phyloP scores from a whole-genome alignment of 306 rosid genomes.

The Macrotyloma uniflorum region DNA sequence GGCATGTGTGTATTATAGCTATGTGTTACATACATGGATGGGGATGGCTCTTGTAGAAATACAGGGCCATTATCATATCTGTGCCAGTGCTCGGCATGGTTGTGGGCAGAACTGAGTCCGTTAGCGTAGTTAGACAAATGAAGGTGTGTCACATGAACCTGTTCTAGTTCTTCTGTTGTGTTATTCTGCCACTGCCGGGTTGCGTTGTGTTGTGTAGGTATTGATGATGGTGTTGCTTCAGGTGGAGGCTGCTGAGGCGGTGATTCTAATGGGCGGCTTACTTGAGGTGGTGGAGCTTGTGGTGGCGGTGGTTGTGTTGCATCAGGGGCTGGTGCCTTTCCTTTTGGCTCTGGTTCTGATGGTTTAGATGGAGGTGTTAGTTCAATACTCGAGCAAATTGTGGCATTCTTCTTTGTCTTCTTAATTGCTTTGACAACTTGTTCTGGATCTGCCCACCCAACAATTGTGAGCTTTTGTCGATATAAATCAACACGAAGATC shows the following conservation, averaged over 20 bases:
- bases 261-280: constrained; percentile 25
- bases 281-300: constrained; percentile 39
- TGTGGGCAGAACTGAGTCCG: constrained; percentile 44
- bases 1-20: constrained; percentile 70
- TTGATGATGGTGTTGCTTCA: constrained; percentile 36
- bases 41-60: constrained; percentile 33
- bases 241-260: constrained; percentile 38
- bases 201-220: constrained; percentile 37
- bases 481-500: constrained; percentile 68
- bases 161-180: constrained; percentile 42
- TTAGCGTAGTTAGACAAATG: constrained; percentile 50
- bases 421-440: constrained; percentile 77
- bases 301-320: constrained; percentile 29
- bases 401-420: constrained; percentile 81
- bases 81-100: constrained; percentile 43
- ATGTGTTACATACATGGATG: constrained; percentile 56
- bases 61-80: constrained; percentile 47
- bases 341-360: constrained; percentile 36
- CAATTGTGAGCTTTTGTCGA: constrained; percentile 67
- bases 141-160: constrained; percentile 53
- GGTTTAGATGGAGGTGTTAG: constrained; percentile 40
- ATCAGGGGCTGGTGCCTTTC: constrained; percentile 30
- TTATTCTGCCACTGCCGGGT: constrained; percentile 42
- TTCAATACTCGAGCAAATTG: constrained; percentile 60
- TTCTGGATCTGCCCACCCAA: constrained; percentile 93